These are phyloP conservation scores for Arctium lappa DNA, from an alignment of 129 eudicot species.

Conservation along the genomic window DNA sequence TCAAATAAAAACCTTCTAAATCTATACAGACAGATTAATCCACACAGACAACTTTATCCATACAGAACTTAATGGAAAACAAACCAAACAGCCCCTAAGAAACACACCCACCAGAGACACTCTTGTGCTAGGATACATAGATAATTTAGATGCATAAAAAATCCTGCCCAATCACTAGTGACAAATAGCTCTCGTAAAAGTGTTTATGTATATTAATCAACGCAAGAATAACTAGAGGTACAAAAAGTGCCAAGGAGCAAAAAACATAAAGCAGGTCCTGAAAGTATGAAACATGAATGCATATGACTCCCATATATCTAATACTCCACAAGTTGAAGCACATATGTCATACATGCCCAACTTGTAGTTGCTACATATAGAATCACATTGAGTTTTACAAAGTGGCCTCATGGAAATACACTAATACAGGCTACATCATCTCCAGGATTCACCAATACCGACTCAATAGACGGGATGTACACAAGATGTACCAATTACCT, in stretches of 20 bases:
- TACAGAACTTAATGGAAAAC: too few relatives aligned
- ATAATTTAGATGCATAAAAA: constrained; percentile 8
- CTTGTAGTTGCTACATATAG: neutral
- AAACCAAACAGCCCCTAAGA: neutral
- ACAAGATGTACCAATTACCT: neutral
- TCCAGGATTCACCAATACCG: neutral
- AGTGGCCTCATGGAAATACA: neutral
- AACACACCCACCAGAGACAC: constrained; percentile 4
- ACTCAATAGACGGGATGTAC: neutral
- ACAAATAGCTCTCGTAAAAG: constrained; percentile 6
- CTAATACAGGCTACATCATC: neutral
- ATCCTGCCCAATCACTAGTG: constrained; percentile 5
- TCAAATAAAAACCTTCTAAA: too few relatives aligned
- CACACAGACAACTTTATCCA: too few relatives aligned
- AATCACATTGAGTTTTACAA: neutral
- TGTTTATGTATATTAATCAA: neutral
- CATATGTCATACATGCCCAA: neutral
- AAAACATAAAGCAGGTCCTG: neutral
- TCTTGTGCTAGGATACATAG: neutral
- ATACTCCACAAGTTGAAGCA: neutral
- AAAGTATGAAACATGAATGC: neutral
- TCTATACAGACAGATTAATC: too few relatives aligned
- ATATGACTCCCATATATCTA: neutral
- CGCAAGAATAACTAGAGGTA: neutral
- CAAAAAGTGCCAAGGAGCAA: neutral